Evolutionary conservation across 257 asterid genomes (phyloP).

Genomic region (Jacaranda copaia): DNA sequence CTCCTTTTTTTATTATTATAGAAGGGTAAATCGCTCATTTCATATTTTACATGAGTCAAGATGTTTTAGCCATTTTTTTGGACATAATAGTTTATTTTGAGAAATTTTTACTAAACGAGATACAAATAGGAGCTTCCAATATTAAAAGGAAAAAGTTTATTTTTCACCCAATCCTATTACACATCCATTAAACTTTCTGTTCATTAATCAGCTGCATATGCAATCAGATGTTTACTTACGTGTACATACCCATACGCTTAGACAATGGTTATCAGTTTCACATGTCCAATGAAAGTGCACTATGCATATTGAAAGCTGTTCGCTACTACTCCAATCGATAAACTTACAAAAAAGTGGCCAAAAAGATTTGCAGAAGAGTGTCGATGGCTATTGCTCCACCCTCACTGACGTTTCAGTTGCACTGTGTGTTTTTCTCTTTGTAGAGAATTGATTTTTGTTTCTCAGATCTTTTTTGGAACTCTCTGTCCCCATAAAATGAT

Average conservation of each 20-base stretch:
- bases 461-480: constrained; percentile 21
- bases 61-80: too few species aligned
- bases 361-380: not conserved
- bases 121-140: too few species aligned
- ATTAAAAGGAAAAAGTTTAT: too few species aligned
- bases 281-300: constrained; percentile 20
- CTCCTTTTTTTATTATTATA: too few species aligned
- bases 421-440: constrained; percentile 28
- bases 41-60: too few species aligned
- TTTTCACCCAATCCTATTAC: not conserved
- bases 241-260: not conserved
- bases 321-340: not conserved
- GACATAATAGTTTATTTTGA: too few species aligned
- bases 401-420: constrained; percentile 25
- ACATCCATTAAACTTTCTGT: not conserved
- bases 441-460: constrained; percentile 24
- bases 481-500: constrained; percentile 36
- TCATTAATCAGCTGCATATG: not conserved
- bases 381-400: constrained; percentile 10
- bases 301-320: not conserved
- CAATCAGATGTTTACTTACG: constrained; percentile 5
- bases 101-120: too few species aligned
- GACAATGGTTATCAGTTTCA: constrained; percentile 2
- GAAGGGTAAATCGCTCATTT: too few species aligned
- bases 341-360: not conserved